Evolutionary conservation across 1,284 basidiomycete genomes (phyloP), one percentile per base, ranked within the genome.

Genomic region (Heliocybe sulcata): DNA sequence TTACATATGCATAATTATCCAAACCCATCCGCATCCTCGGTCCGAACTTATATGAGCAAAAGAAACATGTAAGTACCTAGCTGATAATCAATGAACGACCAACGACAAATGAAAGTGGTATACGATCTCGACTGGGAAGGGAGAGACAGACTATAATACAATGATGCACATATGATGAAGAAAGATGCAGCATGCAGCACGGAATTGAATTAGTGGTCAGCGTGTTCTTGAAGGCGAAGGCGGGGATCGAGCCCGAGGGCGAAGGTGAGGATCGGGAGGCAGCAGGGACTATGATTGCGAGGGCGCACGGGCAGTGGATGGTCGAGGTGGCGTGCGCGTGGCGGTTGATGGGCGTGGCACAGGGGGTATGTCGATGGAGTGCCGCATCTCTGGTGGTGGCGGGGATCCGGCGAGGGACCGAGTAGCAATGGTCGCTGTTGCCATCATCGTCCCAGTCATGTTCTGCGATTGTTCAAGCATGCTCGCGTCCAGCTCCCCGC

Each of bases 361-460:
- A n/a, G 16, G 16, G 38, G 38, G 29, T 31, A 42, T 42, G 38
- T 16, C 19, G 19, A 42, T n/a, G 38, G 38, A 42, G n/a, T 42
- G 38, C 19, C 38, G 38, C 19, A 20, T 16, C 19, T 49, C 47
- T 26, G 12, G 47, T 4, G n/a, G 52, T n/a, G 19, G 11, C 16
- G 83, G 84, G 9, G 83, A 81, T 48, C 80, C 80, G 1, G 83
- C 76, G 54, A 77, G 76, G n/a, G 85, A 87, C 25, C 78, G 77
- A 64, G 82, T 80, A 19, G 74, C 69, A 48, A 83, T 59, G 2
- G 67, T 69, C 19, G 63, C 63, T 2, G 74, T 74, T n/a, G 75
- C 76, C 2, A 72, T 65, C 19, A 75, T 62, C 10, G 76, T 77
- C 48, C 72, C 72, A 14, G 76, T 74, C 33, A 72, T 66, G 2